phyloP scores from a whole-genome alignment of 495 filamentous ascomycete genomes.

The Evansstolkia leycettana region DNA sequence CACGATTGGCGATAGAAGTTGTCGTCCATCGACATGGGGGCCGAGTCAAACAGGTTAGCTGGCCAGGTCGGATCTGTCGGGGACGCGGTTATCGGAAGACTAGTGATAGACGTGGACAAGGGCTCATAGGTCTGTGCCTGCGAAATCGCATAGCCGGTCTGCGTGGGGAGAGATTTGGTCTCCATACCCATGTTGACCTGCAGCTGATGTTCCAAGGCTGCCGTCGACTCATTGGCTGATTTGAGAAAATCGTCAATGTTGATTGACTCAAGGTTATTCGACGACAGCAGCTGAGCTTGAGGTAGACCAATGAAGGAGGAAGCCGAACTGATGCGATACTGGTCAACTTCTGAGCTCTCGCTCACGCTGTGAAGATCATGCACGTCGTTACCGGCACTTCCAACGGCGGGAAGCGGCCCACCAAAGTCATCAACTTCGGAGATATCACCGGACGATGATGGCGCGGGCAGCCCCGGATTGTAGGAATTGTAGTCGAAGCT shows the following conservation, averaged over 20 bases:
- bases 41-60: slow-evolving; percentile 21
- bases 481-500: slow-evolving; percentile 51
- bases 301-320: slow-evolving; percentile 42
- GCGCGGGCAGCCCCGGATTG: slow-evolving; percentile 36
- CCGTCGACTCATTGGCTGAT: slow-evolving; percentile 34
- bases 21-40: slow-evolving; percentile 22
- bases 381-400: slow-evolving; percentile 19
- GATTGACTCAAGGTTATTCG: slow-evolving; percentile 42
- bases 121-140: slow-evolving; percentile 16
- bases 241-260: slow-evolving; percentile 54
- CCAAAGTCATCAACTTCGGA: slow-evolving; percentile 60
- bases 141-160: slow-evolving; percentile 23
- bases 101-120: slow-evolving; percentile 7
- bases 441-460: slow-evolving; percentile 64
- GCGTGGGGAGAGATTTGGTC: slow-evolving; percentile 20
- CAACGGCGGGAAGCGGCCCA: slow-evolving; percentile 27
- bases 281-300: slow-evolving; percentile 37
- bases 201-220: slow-evolving; percentile 33
- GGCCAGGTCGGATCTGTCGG: slow-evolving; percentile 27
- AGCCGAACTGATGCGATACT: slow-evolving; percentile 38
- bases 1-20: slow-evolving; percentile 23
- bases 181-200: slow-evolving; percentile 33
- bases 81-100: slow-evolving; percentile 16
- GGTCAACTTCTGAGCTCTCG: slow-evolving; percentile 42
- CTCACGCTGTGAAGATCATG: slow-evolving; percentile 38